Evolutionary conservation across 139 green algal species (phyloP).

Genomic region (Astrephomene gubernaculifera): DNA sequence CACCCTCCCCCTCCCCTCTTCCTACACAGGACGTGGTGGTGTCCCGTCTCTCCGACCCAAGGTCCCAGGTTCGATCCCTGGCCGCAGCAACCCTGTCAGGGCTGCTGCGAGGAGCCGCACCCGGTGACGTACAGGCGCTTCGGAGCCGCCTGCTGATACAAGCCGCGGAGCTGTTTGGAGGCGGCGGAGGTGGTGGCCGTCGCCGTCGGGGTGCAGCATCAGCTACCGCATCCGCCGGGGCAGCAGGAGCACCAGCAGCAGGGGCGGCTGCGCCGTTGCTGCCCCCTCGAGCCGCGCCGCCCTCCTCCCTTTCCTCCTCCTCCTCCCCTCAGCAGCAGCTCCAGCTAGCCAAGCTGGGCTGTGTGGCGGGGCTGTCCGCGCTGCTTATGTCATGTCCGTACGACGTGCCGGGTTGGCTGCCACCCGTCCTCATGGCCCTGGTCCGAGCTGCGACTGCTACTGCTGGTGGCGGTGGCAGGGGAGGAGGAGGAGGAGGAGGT

Average conservation of each 20-base stretch:
- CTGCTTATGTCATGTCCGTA: slow-evolving; percentile 88
- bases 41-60: slow-evolving; percentile 73
- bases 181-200: slow-evolving; percentile 8
- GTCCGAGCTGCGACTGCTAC: slow-evolving; percentile 52
- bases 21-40: slow-evolving; percentile 67
- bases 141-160: slow-evolving; percentile 58
- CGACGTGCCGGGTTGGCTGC: slow-evolving; percentile 87
- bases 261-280: no score
- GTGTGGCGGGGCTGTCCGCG: slow-evolving; percentile 80
- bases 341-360: slow-evolving; percentile 51
- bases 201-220: no score
- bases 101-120: slow-evolving; percentile 65
- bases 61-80: slow-evolving; percentile 73
- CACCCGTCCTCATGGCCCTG: slow-evolving; percentile 82
- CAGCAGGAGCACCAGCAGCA: slow-evolving; percentile 1
- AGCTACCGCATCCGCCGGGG: not conserved
- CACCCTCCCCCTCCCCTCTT: not conserved
- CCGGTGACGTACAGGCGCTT: slow-evolving; percentile 49
- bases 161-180: slow-evolving; percentile 60
- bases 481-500: slow-evolving; percentile 7
- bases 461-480: slow-evolving; percentile 74
- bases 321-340: not conserved
- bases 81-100: slow-evolving; percentile 81
- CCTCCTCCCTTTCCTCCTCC: not conserved
- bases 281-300: not conserved